Percentiles rank a stretch among this genome's conserved stretches.
phyloP scores from a whole-genome alignment of 2,329 filamentous ascomycete species.

The Delphinella strobiligena region DNA sequence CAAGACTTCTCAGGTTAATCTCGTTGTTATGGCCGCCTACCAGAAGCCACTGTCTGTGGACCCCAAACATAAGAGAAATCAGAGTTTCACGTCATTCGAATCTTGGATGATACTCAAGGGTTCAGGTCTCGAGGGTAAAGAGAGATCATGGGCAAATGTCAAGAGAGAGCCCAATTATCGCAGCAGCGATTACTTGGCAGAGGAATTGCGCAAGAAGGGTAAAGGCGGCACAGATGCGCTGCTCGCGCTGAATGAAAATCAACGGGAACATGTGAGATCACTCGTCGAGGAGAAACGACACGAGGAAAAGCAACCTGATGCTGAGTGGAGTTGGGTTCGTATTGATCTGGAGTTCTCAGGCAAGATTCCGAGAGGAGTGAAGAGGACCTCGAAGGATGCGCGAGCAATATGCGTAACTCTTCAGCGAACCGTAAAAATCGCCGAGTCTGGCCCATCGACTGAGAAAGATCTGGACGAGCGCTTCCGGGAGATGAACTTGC shows the following conservation, averaged over 20 bases:
- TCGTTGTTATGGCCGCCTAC: neutral
- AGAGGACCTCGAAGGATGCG: too few species aligned
- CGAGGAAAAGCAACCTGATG: neutral
- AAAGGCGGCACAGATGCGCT: neutral
- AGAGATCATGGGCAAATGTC: neutral
- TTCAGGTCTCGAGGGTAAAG: neutral
- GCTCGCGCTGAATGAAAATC: neutral
- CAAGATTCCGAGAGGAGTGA: too few species aligned
- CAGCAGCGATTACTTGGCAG: neutral
- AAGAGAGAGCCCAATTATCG: neutral
- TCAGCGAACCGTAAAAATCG: too few species aligned
- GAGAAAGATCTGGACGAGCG: too few species aligned
- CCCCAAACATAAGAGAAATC: neutral
- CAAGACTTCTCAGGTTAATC: too few species aligned
- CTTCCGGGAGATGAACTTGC: too few species aligned
- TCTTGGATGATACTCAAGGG: neutral
- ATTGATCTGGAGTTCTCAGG: neutral
- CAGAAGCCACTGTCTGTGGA: neutral
- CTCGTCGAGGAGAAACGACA: neutral
- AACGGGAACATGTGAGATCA: neutral
- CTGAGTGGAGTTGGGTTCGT: neutral
- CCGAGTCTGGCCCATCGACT: too few species aligned
- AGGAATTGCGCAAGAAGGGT: neutral
- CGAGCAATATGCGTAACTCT: too few species aligned
- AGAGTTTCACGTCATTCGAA: neutral